phyloP scores from a whole-genome alignment of 1,284 basidiomycete species.

The Sporisorium scitamineum region DNA sequence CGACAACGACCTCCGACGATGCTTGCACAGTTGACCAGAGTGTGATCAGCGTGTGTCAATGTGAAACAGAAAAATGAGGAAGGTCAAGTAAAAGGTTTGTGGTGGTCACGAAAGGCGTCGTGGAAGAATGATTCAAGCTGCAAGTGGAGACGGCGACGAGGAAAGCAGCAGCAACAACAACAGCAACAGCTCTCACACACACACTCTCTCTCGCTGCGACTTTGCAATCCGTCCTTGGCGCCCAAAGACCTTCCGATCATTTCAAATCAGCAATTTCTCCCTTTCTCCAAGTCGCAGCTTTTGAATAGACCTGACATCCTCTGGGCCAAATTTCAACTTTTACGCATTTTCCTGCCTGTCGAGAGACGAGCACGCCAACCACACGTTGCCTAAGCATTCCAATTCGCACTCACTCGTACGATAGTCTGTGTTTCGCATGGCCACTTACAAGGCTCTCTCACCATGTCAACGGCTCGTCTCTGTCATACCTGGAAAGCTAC shows the following conservation, averaged over 20 bases:
- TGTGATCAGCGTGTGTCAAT: neutral
- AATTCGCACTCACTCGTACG: constrained; percentile 17
- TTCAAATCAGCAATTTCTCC: constrained; percentile 26
- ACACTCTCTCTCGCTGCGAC: neutral
- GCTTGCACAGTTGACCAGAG: neutral
- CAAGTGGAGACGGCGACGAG: constrained; percentile 12
- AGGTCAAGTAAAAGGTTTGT: constrained; percentile 10
- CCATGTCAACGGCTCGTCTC: too few species aligned
- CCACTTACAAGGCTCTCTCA: too few species aligned
- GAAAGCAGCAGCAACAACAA: neutral
- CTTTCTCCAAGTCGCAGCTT: neutral
- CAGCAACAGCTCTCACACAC: too few species aligned
- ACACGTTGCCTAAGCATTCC: constrained; percentile 37
- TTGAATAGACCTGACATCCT: too few species aligned
- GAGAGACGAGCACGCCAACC: constrained; percentile 27
- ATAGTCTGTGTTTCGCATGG: too few species aligned
- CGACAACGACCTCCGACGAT: neutral
- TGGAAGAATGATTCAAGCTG: neutral
- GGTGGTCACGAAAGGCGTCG: constrained; percentile 11
- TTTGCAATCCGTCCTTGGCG: neutral
- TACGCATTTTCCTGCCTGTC: neutral
- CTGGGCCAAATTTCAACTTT: neutral
- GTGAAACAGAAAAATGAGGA: neutral
- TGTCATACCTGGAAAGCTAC: too few species aligned
- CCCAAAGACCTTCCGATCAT: constrained; percentile 43